Base-by-base conservation (phyloP, 2,329 filamentous ascomycete species). In the Rhynchosporium agropyri region DNA sequence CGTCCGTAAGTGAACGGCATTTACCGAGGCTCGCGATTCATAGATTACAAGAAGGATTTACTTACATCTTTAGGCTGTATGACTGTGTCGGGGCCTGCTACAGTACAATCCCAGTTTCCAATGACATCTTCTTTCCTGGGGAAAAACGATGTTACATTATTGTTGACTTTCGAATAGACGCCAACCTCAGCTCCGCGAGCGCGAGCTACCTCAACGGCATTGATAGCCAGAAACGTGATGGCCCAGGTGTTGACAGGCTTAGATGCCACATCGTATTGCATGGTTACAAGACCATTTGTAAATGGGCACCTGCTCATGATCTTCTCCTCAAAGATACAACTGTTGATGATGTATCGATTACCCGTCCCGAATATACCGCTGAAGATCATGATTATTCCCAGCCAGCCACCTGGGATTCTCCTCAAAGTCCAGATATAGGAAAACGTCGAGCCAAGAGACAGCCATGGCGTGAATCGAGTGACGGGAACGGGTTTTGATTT, bases 381-480 rank as follows among this genome's bases (percentile, higher is more conserved):
- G 2, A 20, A 10, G 3, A 65, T 61, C 60, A 65, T 65, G 12
- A 65, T 54, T 9, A 61, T 29, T 3, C 60, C 63, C 15, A 65
- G 51, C 15, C 43, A 43, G n/a, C 63, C 63, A 26, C 60, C 60
- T n/a, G 63, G 63, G 9, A 65, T 43, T n/a, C 38, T 46, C 7
- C 40, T 9, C 9, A 62, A 15, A 12, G 28, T 45, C 63, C 57
- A 61, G 3, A 54, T 31, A 40, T 54, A 58, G 0, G 46, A 28
- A 12, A 61, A 28, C 6, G 58, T 50, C 20, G 56, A 58, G 7
- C 28, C 36, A 5, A 65, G 46, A 26, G 63, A 55, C 12, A 65
- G 15, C 45, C 58, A 65, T 6, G 63, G 63, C 1, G 58, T 60
- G 15, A 65, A 54, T 42, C 57, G 50, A 26, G 57, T 57, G 10